Conservation (phyloP, 257 asterid genomes). For the Leonotis leonurus region DNA sequence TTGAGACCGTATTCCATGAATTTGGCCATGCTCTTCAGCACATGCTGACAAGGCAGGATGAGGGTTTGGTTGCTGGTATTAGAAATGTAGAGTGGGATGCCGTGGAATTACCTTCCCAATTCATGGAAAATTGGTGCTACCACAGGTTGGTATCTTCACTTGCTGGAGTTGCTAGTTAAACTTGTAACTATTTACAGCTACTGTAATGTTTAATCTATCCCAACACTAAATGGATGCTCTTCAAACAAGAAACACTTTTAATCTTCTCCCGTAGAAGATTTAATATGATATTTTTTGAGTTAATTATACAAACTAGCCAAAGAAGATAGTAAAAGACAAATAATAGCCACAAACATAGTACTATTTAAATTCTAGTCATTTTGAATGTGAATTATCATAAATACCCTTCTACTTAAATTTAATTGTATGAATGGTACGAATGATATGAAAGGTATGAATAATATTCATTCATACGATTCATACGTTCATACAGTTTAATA, state of each 20-base stretch:
- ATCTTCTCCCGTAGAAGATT: background rate
- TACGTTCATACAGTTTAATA: too few relatives aligned
- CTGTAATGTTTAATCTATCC: background rate
- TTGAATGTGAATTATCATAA: too few relatives aligned
- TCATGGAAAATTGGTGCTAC: slow-evolving; percentile 99
- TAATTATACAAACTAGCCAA: too few relatives aligned
- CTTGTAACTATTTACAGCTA: background rate
- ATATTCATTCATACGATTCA: too few relatives aligned
- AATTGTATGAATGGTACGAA: too few relatives aligned
- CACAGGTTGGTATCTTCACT: slow-evolving; percentile 83
- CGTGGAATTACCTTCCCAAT: slow-evolving; percentile 93
- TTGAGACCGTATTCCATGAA: slow-evolving; percentile 97
- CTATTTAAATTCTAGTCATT: too few relatives aligned
- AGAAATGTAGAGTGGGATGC: slow-evolving; percentile 97
- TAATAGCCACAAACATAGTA: too few relatives aligned
- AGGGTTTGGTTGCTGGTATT: slow-evolving; percentile 98
- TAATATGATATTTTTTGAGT: slow-evolving; percentile 4
- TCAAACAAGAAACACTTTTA: background rate
- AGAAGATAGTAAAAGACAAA: too few relatives aligned
- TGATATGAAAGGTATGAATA: too few relatives aligned
- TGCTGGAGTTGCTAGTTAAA: too few relatives aligned
- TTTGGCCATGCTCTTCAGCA: slow-evolving; percentile 99
- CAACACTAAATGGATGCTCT: background rate
- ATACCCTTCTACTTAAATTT: too few relatives aligned
- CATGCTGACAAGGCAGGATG: slow-evolving; percentile 93